Evolutionary conservation across 805 yeast species (phyloP), one percentile per base, ranked within the genome.

Genomic region (Metschnikowia henanensis): DNA sequence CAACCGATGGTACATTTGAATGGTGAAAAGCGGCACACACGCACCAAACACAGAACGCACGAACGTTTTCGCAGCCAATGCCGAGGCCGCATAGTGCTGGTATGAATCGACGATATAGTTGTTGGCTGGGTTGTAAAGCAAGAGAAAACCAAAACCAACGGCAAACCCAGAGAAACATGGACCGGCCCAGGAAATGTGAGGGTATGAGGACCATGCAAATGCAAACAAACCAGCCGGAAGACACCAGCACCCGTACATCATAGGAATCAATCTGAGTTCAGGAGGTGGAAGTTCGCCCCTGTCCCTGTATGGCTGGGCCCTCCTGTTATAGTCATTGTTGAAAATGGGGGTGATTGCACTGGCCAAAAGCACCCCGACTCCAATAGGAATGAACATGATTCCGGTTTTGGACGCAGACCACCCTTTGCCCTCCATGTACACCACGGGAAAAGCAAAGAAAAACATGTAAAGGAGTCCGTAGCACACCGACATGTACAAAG

Each of bases 381-480:
- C 97, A 46, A 90, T 90, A 19, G 97, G 96, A 57, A 90, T 84
- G 55, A 87, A 77, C 95, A 91, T 87, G 55, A 90, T 69, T 28
- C 97, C 97, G 53, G 86, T 81, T 40, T 74, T 72, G 3, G 30
- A 28, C 4, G 30, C 13, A n/a, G 55, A 87, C 87, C 63, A 88
- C 95, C 52, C 83, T 74, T 65, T 73, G 89, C 37, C 82, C 43
- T 82, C 85, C 43, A 75, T 77, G 63, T 90, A 90, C 40, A 90
- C 87, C 41, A 84, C 95, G 4, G 97, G 97, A 67, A 86, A 90
- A 0, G 97, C 97, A 68, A 89, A 90, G 81, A 90, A 90, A 73
- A 90, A 90, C 10, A 96, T 96, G 59, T 90, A 90, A 39, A 90
- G 73, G 61, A 90, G 73, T n/a, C 96, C 84, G 70, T 90, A 90